Conservation (phyloP, 352 stramenopile species). For the Pseudoperonospora humuli region DNA sequence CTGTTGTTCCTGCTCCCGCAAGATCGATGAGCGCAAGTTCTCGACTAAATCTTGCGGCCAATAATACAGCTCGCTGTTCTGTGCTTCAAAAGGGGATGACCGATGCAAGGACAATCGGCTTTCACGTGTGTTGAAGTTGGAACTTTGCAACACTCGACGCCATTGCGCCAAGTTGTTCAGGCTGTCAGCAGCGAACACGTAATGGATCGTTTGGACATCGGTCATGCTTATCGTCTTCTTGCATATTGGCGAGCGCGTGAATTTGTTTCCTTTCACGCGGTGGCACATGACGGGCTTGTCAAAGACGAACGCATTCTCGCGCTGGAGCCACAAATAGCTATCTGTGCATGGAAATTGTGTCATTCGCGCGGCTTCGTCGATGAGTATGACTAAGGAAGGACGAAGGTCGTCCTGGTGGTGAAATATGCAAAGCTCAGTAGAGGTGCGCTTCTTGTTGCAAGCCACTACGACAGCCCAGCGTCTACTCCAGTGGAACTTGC, state of each 20-base stretch:
- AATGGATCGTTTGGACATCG: slow-evolving; percentile 26
- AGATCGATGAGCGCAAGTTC: slow-evolving; percentile 24
- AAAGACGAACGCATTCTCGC: slow-evolving; percentile 36
- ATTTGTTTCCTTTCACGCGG: slow-evolving; percentile 20
- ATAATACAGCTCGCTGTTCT: slow-evolving; percentile 33
- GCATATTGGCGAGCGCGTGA: slow-evolving; percentile 34
- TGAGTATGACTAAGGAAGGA: slow-evolving; percentile 26
- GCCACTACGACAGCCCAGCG: slow-evolving; percentile 56
- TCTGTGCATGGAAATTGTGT: slow-evolving; percentile 20
- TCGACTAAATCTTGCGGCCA: slow-evolving; percentile 33
- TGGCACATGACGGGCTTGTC: slow-evolving; percentile 39
- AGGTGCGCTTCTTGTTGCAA: slow-evolving; percentile 35
- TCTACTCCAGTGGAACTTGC: slow-evolving; percentile 48
- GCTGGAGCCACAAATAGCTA: slow-evolving; percentile 31
- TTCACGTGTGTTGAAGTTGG: slow-evolving; percentile 17
- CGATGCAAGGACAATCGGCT: slow-evolving; percentile 10
- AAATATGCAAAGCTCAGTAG: slow-evolving; percentile 57
- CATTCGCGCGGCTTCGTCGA: slow-evolving; percentile 27
- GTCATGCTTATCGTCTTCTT: slow-evolving; percentile 36
- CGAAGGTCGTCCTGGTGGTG: slow-evolving; percentile 20
- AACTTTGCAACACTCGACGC: slow-evolving; percentile 26
- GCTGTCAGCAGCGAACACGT: slow-evolving; percentile 38
- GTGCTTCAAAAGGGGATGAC: slow-evolving; percentile 16
- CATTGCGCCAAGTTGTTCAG: slow-evolving; percentile 29
- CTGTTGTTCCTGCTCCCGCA: slow-evolving; percentile 20